Conservation (phyloP, 2,329 filamentous ascomycete species). For the Dothistroma pini region DNA sequence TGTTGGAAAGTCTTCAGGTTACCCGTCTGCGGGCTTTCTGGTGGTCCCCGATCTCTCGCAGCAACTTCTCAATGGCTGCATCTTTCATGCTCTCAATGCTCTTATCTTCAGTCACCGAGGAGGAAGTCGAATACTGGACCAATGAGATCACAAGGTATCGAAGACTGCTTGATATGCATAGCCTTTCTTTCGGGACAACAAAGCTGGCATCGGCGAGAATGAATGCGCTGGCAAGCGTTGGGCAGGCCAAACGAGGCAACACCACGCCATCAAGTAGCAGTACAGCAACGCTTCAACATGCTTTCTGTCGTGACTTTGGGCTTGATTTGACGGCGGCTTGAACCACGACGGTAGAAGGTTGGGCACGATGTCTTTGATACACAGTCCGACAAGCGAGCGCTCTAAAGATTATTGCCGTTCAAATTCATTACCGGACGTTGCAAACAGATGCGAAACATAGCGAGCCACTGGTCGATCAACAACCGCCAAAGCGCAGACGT, state of each 20-base stretch:
- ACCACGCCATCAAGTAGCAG: slow-evolving; percentile 2
- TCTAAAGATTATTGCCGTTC: no score
- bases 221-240: slow-evolving; percentile 20
- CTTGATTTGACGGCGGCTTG: slow-evolving; percentile 12
- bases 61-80: slow-evolving; percentile 23
- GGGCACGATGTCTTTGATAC: no score
- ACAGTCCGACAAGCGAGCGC: no score
- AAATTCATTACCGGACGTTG: no score
- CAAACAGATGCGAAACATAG: no score
- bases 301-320: slow-evolving; percentile 25
- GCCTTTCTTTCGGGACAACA: slow-evolving; percentile 22
- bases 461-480: no score
- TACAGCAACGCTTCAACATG: slow-evolving; percentile 17
- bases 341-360: no score
- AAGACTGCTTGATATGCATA: slow-evolving; percentile 25
- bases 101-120: slow-evolving; percentile 18
- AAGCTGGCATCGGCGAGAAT: slow-evolving; percentile 22
- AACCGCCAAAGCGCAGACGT: no score
- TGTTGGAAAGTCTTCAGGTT: slow-evolving; percentile 23
- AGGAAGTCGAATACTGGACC: slow-evolving; percentile 23
- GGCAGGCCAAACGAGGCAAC: slow-evolving; percentile 7
- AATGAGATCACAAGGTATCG: slow-evolving; percentile 22
- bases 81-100: slow-evolving; percentile 27
- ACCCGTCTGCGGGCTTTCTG: slow-evolving; percentile 24
- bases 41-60: slow-evolving; percentile 25